Conservation (phyloP, 345 rosid species). For the Sisymbrium altissimum region DNA sequence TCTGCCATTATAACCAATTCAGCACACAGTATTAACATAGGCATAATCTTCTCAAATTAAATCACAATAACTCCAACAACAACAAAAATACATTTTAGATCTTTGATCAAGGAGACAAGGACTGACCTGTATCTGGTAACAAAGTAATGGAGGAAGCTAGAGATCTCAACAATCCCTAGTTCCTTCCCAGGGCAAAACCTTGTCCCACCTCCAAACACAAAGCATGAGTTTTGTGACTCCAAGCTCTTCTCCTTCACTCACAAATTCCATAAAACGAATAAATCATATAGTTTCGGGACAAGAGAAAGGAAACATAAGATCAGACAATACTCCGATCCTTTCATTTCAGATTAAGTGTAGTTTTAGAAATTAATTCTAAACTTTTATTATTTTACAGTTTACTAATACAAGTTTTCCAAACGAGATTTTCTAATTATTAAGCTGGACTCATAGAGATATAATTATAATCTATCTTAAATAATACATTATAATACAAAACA, state of each 20-base stretch:
- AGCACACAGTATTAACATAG: not conserved
- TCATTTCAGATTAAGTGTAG: not conserved
- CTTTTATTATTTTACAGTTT: not conserved
- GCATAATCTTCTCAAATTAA: not conserved
- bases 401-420: not conserved
- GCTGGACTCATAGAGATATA: not conserved
- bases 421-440: not conserved
- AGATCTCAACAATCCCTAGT: slow-evolving; percentile 84
- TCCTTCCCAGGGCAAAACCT: slow-evolving; percentile 96
- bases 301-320: not conserved
- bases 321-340: not conserved
- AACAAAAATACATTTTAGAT: not conserved
- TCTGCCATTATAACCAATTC: slow-evolving; percentile 39
- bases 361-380: not conserved
- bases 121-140: slow-evolving; percentile 75
- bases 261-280: not conserved
- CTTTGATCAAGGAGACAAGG: slow-evolving; percentile 3
- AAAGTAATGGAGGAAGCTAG: slow-evolving; percentile 87
- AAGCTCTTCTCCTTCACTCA: slow-evolving; percentile 29
- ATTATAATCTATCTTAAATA: not conserved
- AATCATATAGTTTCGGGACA: not conserved
- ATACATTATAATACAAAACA: not conserved
- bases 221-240: slow-evolving; percentile 57
- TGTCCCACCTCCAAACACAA: slow-evolving; percentile 86
- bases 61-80: not conserved